phyloP scores from a whole-genome alignment of 2,329 filamentous ascomycete genomes.

The Colletotrichum acutatum region DNA sequence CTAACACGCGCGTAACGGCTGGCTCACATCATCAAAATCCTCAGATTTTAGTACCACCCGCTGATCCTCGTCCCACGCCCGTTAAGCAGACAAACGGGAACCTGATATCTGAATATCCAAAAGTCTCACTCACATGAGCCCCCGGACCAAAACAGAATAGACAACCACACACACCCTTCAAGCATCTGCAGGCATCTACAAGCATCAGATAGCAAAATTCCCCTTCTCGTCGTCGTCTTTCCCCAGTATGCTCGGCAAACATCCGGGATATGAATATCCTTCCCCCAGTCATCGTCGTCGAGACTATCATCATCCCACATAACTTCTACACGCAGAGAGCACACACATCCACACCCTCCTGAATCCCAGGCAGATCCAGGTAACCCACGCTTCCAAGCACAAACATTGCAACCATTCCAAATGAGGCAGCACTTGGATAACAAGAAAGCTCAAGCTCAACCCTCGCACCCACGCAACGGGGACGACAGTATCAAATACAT shows the following conservation, averaged over 20 bases:
- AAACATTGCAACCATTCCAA: background rate
- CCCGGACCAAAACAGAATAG: background rate
- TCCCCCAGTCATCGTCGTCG: background rate
- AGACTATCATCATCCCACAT: background rate
- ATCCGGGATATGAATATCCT: background rate
- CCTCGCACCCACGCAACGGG: background rate
- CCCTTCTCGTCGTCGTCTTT: background rate
- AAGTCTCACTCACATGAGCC: background rate
- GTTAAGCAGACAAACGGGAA: no score
- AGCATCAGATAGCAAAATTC: background rate
- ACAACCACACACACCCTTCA: background rate
- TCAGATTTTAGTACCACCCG: background rate
- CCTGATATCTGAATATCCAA: background rate
- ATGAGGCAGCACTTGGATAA: background rate
- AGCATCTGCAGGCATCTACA: background rate
- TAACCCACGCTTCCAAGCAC: background rate
- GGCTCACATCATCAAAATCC: conserved; percentile 1
- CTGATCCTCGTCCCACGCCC: background rate
- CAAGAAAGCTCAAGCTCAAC: background rate
- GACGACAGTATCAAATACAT: background rate
- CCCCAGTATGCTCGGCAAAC: background rate
- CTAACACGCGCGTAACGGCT: background rate
- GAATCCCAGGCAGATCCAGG: background rate
- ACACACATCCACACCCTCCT: background rate
- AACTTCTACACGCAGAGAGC: no score